phyloP scores from a whole-genome alignment of 2,329 filamentous ascomycete genomes.

The Xylariaceae sp. region DNA sequence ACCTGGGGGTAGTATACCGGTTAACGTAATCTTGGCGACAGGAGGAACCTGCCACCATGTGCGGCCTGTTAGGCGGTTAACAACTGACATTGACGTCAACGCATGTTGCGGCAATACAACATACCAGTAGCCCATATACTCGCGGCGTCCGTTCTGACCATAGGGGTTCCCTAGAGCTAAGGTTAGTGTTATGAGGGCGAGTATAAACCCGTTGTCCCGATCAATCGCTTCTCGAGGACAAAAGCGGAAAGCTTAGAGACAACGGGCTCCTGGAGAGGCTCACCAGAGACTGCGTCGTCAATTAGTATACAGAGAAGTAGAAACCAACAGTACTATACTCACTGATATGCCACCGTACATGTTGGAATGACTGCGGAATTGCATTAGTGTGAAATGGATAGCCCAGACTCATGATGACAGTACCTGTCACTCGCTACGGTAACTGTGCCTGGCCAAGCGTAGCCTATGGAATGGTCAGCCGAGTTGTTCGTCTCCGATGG shows the following conservation, averaged over 20 bases:
- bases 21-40: constrained; percentile 75
- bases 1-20: constrained; percentile 69
- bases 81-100: too few species aligned
- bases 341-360: constrained; percentile 80
- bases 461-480: constrained; percentile 36
- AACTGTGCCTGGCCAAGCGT: constrained; percentile 79
- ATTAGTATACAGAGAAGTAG: background rate
- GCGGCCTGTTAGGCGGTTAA: background rate
- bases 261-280: constrained; percentile 91
- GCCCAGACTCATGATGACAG: too few species aligned
- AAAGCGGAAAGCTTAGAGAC: constrained; percentile 94
- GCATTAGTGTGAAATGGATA: too few species aligned
- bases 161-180: constrained; percentile 59
- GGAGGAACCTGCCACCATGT: constrained; percentile 92
- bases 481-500: background rate
- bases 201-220: constrained; percentile 60
- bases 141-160: constrained; percentile 86
- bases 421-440: constrained; percentile 47
- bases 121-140: constrained; percentile 78
- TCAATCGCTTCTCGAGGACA: constrained; percentile 91
- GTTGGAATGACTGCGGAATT: constrained; percentile 67
- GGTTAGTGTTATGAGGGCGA: background rate
- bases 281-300: constrained; percentile 78
- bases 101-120: too few species aligned
- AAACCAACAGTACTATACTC: too few species aligned